phyloP scores from a whole-genome alignment of 1,284 basidiomycete species.

The Mycena sp. region DNA sequence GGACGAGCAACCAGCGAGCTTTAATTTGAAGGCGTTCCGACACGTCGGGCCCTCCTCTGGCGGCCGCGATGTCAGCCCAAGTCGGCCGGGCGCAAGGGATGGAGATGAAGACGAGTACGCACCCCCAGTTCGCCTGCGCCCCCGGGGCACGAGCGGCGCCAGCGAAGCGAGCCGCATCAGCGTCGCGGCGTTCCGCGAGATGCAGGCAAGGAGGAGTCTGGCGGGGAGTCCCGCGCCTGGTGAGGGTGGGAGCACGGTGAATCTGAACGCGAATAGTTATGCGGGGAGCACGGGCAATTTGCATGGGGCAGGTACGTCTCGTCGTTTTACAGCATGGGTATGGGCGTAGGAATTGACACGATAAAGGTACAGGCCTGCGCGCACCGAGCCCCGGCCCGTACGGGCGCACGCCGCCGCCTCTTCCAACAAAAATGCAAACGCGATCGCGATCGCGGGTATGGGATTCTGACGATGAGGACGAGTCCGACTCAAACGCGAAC shows the following conservation, averaged over 20 bases:
- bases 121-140: conserved; percentile 26
- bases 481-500: too few species aligned
- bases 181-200: conserved; percentile 81
- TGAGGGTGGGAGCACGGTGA: conserved; percentile 34
- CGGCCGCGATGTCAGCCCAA: too few species aligned
- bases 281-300: too few species aligned
- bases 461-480: not conserved
- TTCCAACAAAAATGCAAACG: too few species aligned
- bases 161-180: conserved; percentile 77
- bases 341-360: too few species aligned
- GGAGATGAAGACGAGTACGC: too few species aligned
- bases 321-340: too few species aligned
- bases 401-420: not conserved
- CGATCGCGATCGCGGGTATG: too few species aligned
- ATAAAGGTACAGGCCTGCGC: too few species aligned
- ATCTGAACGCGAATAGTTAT: too few species aligned
- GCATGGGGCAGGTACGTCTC: too few species aligned
- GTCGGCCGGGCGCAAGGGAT: too few species aligned
- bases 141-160: conserved; percentile 53
- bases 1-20: not conserved
- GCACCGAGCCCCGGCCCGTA: conserved; percentile 50
- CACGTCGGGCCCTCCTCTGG: conserved; percentile 17
- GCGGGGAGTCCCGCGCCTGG: conserved; percentile 64
- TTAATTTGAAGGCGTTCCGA: conserved; percentile 25
- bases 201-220: conserved; percentile 69